phyloP scores from a whole-genome alignment of 164 flowering plant genomes.

The Saururus chinensis region DNA sequence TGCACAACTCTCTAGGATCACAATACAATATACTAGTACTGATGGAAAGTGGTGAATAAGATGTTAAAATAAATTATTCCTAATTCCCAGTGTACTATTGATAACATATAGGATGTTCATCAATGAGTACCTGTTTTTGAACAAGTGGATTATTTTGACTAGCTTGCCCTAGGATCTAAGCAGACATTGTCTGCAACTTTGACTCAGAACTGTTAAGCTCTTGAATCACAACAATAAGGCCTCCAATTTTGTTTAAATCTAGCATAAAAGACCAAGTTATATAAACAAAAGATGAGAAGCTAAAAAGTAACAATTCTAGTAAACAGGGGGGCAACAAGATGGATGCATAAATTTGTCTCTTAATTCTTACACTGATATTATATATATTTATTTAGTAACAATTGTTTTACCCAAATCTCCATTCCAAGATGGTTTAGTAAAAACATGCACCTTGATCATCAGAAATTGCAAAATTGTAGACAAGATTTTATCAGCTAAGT shows the following conservation, averaged over 20 bases:
- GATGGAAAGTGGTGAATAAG: no score
- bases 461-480: conserved; percentile 22
- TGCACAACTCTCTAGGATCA: not conserved
- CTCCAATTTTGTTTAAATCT: conserved; percentile 88
- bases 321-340: no score
- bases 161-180: conserved; percentile 90
- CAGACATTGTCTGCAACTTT: conserved; percentile 53
- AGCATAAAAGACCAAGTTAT: no score
- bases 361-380: no score
- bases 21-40: not conserved
- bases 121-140: conserved; percentile 56
- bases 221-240: conserved; percentile 41
- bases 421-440: no score
- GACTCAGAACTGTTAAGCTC: conserved; percentile 50
- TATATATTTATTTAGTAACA: no score
- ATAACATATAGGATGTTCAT: not conserved
- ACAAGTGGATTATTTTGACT: conserved; percentile 83
- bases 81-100: no score
- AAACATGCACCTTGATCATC: conserved; percentile 31
- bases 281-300: no score
- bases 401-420: no score
- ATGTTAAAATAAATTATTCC: no score
- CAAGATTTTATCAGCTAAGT: conserved; percentile 34
- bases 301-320: conserved; percentile 1
- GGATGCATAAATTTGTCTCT: no score